phyloP scores from a whole-genome alignment of 306 rosid genomes.

The Cucumis cinereus region DNA sequence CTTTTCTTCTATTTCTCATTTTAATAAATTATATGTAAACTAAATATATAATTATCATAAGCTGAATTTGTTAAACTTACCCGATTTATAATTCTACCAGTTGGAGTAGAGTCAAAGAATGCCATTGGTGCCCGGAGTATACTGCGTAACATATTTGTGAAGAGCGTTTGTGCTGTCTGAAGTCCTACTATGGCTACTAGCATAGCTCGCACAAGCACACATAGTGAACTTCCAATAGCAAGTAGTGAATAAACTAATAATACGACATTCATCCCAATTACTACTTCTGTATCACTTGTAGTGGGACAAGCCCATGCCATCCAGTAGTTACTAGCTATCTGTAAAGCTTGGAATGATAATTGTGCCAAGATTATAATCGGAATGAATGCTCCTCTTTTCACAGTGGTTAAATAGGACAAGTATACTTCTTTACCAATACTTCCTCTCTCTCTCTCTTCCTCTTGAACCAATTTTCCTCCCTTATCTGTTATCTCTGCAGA shows the following conservation, averaged over 20 bases:
- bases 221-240: slow-evolving; percentile 57
- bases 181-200: slow-evolving; percentile 61
- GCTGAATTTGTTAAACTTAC: slow-evolving; percentile 23
- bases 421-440: slow-evolving; percentile 81
- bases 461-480: slow-evolving; percentile 70
- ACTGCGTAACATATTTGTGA: slow-evolving; percentile 59
- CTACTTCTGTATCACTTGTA: slow-evolving; percentile 36
- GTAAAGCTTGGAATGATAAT: slow-evolving; percentile 69
- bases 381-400: slow-evolving; percentile 56
- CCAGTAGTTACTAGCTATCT: slow-evolving; percentile 92
- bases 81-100: slow-evolving; percentile 94
- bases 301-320: slow-evolving; percentile 97
- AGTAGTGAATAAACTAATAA: slow-evolving; percentile 53
- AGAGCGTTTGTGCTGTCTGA: slow-evolving; percentile 60
- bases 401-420: slow-evolving; percentile 62
- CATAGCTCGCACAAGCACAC: slow-evolving; percentile 46
- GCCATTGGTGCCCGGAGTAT: slow-evolving; percentile 85
- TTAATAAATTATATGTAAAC: background rate
- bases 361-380: slow-evolving; percentile 84
- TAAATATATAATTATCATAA: background rate
- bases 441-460: slow-evolving; percentile 92
- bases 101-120: slow-evolving; percentile 90
- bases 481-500: slow-evolving; percentile 45
- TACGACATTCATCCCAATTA: slow-evolving; percentile 33
- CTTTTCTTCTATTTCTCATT: background rate